Conservation (phyloP, 2,329 filamentous ascomycete species). For the Cucurbitaria berberidis region DNA sequence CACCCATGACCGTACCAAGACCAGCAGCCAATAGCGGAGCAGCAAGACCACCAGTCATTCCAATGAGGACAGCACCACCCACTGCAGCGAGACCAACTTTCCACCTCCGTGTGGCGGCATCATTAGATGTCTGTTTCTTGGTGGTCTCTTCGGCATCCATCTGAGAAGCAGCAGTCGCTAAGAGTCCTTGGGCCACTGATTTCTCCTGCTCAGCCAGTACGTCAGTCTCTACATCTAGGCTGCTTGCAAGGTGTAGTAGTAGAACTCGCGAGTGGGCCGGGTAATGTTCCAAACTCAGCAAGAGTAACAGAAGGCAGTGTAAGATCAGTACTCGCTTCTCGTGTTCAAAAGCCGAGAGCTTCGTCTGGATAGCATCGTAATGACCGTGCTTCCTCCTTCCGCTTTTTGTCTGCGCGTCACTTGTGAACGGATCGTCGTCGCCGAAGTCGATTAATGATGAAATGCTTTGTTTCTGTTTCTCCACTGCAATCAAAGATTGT, state of each 20-base stretch:
- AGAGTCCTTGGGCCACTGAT: conserved; percentile 73
- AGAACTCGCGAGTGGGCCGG: conserved; percentile 73
- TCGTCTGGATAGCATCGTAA: conserved; percentile 47
- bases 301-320: conserved; percentile 71
- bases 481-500: conserved; percentile 22
- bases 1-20: conserved; percentile 77
- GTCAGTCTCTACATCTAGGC: conserved; percentile 68
- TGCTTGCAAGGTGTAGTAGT: conserved; percentile 72
- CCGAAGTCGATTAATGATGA: conserved; percentile 37
- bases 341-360: conserved; percentile 43
- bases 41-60: conserved; percentile 77
- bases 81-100: conserved; percentile 87
- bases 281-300: conserved; percentile 79
- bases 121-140: conserved; percentile 72
- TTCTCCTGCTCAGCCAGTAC: conserved; percentile 73
- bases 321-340: conserved; percentile 69
- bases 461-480: conserved; percentile 28
- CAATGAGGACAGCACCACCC: conserved; percentile 82
- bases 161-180: conserved; percentile 67
- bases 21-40: conserved; percentile 77
- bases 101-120: conserved; percentile 67
- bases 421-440: conserved; percentile 29
- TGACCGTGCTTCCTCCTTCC: conserved; percentile 19
- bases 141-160: conserved; percentile 79
- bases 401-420: background rate